Evolutionary conservation across 2,329 filamentous ascomycete genomes (phyloP), one percentile per base, ranked within the genome.

Genomic region (Trichoderma atrobrunneum): DNA sequence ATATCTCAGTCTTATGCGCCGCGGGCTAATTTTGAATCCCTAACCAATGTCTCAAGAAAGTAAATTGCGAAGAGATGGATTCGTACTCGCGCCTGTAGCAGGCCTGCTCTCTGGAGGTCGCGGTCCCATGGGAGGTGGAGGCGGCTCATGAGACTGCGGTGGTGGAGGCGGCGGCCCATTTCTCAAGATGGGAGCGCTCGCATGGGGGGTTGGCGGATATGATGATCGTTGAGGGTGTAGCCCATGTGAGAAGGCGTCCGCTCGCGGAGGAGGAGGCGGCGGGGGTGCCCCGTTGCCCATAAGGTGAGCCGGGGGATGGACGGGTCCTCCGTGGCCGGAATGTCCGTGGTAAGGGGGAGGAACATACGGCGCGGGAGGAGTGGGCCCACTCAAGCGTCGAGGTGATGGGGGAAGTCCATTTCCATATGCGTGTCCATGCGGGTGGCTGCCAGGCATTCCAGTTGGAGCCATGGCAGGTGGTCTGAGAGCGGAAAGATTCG

Each of bases 31-130:
- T 16, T 56, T 30, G n/a, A 51, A 51, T 24, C 5, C 24, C 21
- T 48, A 26, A 30, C n/a, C 54, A 68, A 69, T 14, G 18, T 3
- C 28, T 83, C 81, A 93, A 62, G 89, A 91, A 69, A 95, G 85
- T 63, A 95, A 81, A 77, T 95, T 94, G 76, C 90, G 89, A 73
- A 95, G 80, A 11, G 92, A 94, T 12, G 92, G 92, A 77, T 90
- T 94, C 18, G 92, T 91, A 77, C 92, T 94, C 5, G 92, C 92
- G n/a, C 91, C 91, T 65, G 87, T 88, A 34, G 86, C 82, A 36
- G 86, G 84, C 62, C 87, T 83, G 24, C 74, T 79, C 63, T 87
- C 85, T 70, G 82, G 75, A 36, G 78, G 76, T 32, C 80, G 79
- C 56, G 76, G 77, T 26, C 72, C 76, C 26, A 74, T 82, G n/a